phyloP scores from a whole-genome alignment of 2,329 filamentous ascomycete species.

The Penicillium verrucosum region DNA sequence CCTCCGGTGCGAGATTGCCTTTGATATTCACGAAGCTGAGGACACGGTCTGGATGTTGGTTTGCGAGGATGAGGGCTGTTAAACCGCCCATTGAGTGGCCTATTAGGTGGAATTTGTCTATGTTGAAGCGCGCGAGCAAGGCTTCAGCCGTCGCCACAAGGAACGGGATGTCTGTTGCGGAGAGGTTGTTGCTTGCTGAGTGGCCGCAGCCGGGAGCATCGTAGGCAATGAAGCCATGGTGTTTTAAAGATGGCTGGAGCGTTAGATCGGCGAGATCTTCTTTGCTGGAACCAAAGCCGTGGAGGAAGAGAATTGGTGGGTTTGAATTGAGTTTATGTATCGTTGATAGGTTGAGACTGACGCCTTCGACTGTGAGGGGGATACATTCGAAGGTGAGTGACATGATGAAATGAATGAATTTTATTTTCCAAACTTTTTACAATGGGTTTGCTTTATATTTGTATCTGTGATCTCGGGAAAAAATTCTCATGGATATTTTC shows the following conservation, averaged over 20 bases:
- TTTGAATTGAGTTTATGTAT: constrained; percentile 18
- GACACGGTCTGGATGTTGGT: constrained; percentile 9
- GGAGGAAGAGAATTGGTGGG: constrained; percentile 23
- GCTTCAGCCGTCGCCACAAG: constrained; percentile 23
- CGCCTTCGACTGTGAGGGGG: constrained; percentile 19
- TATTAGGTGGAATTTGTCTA: constrained; percentile 22
- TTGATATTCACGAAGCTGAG: constrained; percentile 27
- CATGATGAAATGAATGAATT: constrained; percentile 3
- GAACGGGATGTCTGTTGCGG: constrained; percentile 23
- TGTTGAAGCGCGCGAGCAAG: constrained; percentile 18
- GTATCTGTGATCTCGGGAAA: not conserved
- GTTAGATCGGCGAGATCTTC: constrained; percentile 23
- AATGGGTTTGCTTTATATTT: not conserved
- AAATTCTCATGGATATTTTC: not conserved
- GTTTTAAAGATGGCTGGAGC: constrained; percentile 13
- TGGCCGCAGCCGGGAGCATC: constrained; percentile 27
- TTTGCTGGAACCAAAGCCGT: constrained; percentile 29
- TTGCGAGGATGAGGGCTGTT: constrained; percentile 22
- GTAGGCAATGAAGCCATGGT: constrained; percentile 21
- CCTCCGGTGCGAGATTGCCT: constrained; percentile 25
- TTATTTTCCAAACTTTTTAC: not conserved
- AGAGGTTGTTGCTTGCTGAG: constrained; percentile 17
- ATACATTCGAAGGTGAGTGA: constrained; percentile 8
- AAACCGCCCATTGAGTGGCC: constrained; percentile 29
- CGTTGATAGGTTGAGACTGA: constrained; percentile 19